Base-by-base conservation (phyloP, 2,329 filamentous ascomycete genomes). In the Kalaharituber pfeilii region DNA sequence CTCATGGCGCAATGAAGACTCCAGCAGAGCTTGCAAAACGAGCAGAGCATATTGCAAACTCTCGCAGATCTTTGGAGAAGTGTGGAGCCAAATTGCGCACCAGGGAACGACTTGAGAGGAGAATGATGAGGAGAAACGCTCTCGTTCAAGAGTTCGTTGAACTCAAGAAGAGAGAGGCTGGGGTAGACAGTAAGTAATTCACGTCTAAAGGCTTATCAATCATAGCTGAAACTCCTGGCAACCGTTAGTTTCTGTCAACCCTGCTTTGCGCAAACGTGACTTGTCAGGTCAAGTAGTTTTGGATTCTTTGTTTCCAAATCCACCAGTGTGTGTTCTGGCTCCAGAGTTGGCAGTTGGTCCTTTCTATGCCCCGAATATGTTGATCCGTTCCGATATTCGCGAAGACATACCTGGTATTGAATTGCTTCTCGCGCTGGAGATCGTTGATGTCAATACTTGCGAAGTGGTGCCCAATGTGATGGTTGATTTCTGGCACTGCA, bases 261-360 rank as follows among this genome's bases (percentile, higher is more conserved):
- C 27, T 15, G 39, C 30, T 18, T 15, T 33, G 33, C 7, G 20
- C 44, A 15, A 49, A 24, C 20, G 50, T 26, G n/a, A 44, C 44
- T 28, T 27, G 25, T 15, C 33, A 30, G 15, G 20, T 39, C 7
- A 47, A 15, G 18, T 53, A 26, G 15, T 13, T n/a, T 8, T 50
- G 11, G 7, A 42, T 25, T 27, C 30, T 29, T 28, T n/a, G 53
- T 51, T n/a, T 11, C 42, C 42, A 47, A 22, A 15, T 2, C 13
- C 18, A 15, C 42, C 42, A 18, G 22, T 71, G 18, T 77, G 74
- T 57, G 66, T 75, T 25, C 66, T 77, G 26, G 72, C 68, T n/a
- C 73, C 74, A 0, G 74, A 77, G 62, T 70, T 72, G 20, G 76
- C 71, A 2, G 68, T 75, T 62, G 75, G 75, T 0, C 57, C 57